Conservation (phyloP, 176 grass and related monocot genomes). For the Triticum dicoccoides region DNA sequence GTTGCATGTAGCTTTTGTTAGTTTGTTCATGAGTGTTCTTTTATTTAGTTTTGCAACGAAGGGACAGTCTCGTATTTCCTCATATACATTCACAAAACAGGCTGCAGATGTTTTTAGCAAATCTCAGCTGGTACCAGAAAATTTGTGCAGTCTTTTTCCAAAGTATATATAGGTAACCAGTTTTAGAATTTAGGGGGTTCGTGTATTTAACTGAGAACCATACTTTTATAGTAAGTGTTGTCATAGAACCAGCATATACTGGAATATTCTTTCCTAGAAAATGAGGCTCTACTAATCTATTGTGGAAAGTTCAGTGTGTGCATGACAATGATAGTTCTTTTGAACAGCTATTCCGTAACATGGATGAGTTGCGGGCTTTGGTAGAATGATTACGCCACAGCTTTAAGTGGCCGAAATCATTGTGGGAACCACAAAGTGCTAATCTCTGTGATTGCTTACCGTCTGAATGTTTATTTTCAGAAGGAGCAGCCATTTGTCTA, state of each 20-base stretch:
- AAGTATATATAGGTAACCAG: background rate
- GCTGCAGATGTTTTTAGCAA: background rate
- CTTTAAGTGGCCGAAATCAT: background rate
- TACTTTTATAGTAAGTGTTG: background rate
- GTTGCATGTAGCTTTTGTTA: too few species aligned
- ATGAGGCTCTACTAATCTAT: background rate
- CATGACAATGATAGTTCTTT: constrained; percentile 8
- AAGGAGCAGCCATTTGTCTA: background rate
- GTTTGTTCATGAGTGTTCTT: too few species aligned
- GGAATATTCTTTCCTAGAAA: background rate
- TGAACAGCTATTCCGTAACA: background rate
- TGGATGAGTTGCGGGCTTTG: background rate
- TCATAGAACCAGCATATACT: background rate
- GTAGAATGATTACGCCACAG: constrained; percentile 1
- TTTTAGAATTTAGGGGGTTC: background rate
- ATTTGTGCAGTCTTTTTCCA: background rate
- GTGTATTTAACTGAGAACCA: background rate
- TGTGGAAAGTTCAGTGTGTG: background rate
- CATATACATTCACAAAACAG: background rate
- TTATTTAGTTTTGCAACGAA: background rate
- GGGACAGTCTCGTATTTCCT: background rate
- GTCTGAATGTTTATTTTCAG: background rate
- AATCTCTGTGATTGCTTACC: background rate
- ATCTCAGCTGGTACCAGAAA: background rate
- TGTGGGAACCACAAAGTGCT: background rate